Evolutionary conservation across 768 basidiomycete genomes (phyloP), one percentile per base, ranked within the genome.

Genomic region (Russula lepida): DNA sequence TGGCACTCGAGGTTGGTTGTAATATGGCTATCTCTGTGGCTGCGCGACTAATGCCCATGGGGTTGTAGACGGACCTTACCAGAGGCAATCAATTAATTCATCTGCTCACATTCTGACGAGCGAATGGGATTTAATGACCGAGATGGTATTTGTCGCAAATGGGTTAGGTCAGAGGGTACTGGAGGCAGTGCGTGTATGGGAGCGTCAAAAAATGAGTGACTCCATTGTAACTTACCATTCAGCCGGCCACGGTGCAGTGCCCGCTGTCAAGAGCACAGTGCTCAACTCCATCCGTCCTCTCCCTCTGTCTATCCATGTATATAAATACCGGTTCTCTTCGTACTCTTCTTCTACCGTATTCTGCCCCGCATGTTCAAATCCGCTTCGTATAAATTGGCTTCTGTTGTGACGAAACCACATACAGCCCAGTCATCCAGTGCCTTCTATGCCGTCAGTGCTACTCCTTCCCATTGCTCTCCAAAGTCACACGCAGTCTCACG

Each of bases 371-470:
- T 64, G 63, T 56, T 78, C 60, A 68, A 67, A 66, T 54, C 72
- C 61, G 49, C 68, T 32, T 70, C 77, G 46, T 68, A 73, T 50
- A 67, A 67, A 9, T 58, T 76, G n/a, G 66, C 73, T 39, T 51
- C 63, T 23, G 27, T 50, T 15, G 41, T 32, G 43, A 30, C 64
- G 1, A 62, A 58, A 30, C 43, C 66, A 11, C 57, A 59, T 33
- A 66, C 68, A 58, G 74, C 59, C 59, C 73, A 63, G 70, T 75
- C 78, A 1, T 77, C 75, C 69, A 79, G 72, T 52, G 81, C 84
- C 4, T 81, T 77, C 62, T 83, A 82, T 67, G 81, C 84, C 13
- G 84, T 86, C 60, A 37, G 80, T 76, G 56, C 30, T 48, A 30
- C n/a, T 21, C 39, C 39, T 27, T 48, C 47, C 27, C 41, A 13